These are phyloP conservation scores for Talaromyces proteolyticus DNA, from an alignment of 495 filamentous ascomycete species.

Conservation along the genomic window DNA sequence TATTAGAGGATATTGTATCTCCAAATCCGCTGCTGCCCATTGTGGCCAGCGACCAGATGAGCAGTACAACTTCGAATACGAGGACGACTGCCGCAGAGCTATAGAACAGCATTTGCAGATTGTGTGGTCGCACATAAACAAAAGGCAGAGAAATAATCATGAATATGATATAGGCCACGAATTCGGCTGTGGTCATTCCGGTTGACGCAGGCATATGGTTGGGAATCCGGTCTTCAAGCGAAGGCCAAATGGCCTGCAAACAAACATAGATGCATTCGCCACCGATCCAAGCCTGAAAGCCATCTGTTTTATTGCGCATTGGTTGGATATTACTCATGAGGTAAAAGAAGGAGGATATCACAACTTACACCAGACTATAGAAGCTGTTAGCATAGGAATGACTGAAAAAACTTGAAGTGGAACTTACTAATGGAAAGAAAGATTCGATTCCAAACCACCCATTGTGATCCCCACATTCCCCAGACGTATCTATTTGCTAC, in stretches of 20 bases:
- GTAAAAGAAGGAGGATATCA: background rate
- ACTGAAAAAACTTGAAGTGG: background rate
- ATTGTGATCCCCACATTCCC: constrained; percentile 18
- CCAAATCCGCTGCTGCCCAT: constrained; percentile 27
- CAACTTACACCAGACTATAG: constrained; percentile 5
- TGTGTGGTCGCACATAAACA: constrained; percentile 40
- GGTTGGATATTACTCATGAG: background rate
- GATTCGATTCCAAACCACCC: constrained; percentile 24
- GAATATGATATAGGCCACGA: constrained; percentile 25
- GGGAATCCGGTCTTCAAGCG: constrained; percentile 16
- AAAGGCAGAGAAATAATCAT: constrained; percentile 41
- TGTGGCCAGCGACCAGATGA: constrained; percentile 12
- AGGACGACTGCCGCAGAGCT: constrained; percentile 32
- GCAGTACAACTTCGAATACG: constrained; percentile 2
- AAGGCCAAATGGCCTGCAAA: constrained; percentile 17
- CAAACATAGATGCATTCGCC: constrained; percentile 20
- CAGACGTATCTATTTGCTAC: constrained; percentile 19
- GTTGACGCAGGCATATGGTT: constrained; percentile 18
- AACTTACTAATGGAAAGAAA: constrained; percentile 17
- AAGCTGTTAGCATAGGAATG: background rate
- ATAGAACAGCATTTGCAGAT: constrained; percentile 42
- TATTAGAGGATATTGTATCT: constrained; percentile 34
- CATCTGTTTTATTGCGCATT: constrained; percentile 7
- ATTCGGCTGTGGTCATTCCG: constrained; percentile 19
- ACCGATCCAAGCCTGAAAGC: constrained; percentile 22